Evolutionary conservation across 2,329 filamentous ascomycete species (phyloP), one percentile per base, ranked within the genome.

Genomic region (Bipolaris oryzae): DNA sequence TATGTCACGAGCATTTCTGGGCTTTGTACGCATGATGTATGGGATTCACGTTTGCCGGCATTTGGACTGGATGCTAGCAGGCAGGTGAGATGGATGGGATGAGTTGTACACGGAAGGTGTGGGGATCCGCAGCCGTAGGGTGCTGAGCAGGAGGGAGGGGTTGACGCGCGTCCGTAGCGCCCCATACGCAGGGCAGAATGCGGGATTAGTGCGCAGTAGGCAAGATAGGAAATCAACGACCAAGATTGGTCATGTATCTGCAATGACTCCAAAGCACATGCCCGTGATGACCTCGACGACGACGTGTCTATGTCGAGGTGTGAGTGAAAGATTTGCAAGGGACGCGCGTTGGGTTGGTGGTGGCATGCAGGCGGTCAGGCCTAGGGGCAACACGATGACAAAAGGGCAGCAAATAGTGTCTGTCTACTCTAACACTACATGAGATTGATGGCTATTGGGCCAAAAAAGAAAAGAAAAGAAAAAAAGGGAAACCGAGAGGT

Each of bases 1-100:
- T 62, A 66, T 71, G 61, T 69, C 54, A 74, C 57, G 70, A 66
- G 63, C 68, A 63, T 60, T 56, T 58, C 28, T 49, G 50, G 42
- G 49, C 42, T 58, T 41, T 10, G 39, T 55, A 56, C 42, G 63
- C 58, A 64, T 46, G 60, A 61, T 48, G 58, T 63, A 64, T 51
- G 62, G 61, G 47, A 35, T 61, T 58, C 49, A 64, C 55, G 57
- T 50, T 53, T 54, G 38, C 49, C 47, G 58, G 53, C 51, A 52
- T 53, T 54, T 61, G 47, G 23, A 42, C 44, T 34, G 39, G 39
- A 54, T 50, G 51, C 37, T 59, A 52, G 39, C 53, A 56, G 16
- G 38, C n/a, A 39, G 16, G 45, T 57, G 53, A 54, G 46, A 54
- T 57, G 53, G 59, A 50, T 58, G 59, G 53, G 59, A 50, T 58